phyloP scores from a whole-genome alignment of 2,329 filamentous ascomycete species.

The Alternaria gaisen region DNA sequence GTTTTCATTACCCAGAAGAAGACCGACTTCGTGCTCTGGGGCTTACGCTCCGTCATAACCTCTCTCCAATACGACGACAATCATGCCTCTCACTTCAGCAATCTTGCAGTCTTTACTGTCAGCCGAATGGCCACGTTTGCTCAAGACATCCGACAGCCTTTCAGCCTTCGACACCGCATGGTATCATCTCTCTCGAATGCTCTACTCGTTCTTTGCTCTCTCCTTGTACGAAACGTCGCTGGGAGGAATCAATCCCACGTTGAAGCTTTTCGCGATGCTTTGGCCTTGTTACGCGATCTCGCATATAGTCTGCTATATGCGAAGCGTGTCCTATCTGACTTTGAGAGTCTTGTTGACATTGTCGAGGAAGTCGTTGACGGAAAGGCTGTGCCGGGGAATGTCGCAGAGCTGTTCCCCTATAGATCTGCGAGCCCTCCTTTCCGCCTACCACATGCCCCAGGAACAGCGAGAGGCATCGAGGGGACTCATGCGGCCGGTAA shows the following conservation, averaged over 20 bases:
- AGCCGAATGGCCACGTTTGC: constrained; percentile 18
- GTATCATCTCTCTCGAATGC: constrained; percentile 27
- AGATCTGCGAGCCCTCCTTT: constrained; percentile 21
- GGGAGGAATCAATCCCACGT: constrained; percentile 10
- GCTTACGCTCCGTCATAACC: constrained; percentile 34
- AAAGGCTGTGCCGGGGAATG: constrained; percentile 20
- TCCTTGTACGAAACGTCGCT: constrained; percentile 27
- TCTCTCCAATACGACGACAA: constrained; percentile 32
- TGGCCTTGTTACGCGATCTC: constrained; percentile 26
- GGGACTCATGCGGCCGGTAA: not conserved
- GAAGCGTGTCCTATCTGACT: constrained; percentile 33
- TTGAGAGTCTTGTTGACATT: constrained; percentile 21
- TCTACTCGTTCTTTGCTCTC: constrained; percentile 31
- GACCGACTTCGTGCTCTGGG: constrained; percentile 36
- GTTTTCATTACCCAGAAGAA: constrained; percentile 28
- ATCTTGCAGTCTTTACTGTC: constrained; percentile 28
- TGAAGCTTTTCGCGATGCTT: constrained; percentile 23
- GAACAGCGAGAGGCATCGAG: not conserved
- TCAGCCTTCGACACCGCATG: constrained; percentile 29
- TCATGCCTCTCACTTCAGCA: constrained; percentile 22
- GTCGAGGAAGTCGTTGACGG: constrained; percentile 14
- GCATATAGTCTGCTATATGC: constrained; percentile 26
- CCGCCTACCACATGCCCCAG: not conserved
- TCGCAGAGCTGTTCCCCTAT: constrained; percentile 37
- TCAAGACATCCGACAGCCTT: constrained; percentile 10